These are phyloP conservation scores for Collybiopsis luxurians DNA, from an alignment of 768 basidiomycete genomes.

Conservation along the genomic window DNA sequence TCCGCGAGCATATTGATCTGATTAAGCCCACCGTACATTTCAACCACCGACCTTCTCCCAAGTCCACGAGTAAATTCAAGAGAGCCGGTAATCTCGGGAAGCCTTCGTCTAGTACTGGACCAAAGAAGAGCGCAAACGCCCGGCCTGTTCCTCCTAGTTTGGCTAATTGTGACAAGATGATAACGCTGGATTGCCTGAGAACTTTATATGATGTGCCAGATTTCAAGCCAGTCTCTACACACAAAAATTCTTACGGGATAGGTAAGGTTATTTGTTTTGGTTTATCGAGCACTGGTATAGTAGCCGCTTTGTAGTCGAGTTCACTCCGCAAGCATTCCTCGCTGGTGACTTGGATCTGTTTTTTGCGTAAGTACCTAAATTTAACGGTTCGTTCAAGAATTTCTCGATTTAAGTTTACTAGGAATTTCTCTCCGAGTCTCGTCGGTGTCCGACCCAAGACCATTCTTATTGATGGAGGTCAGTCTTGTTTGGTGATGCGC, in stretches of 20 bases:
- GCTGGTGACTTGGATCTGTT: slow-evolving; percentile 28
- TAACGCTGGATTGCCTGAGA: slow-evolving; percentile 38
- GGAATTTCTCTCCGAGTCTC: slow-evolving; percentile 32
- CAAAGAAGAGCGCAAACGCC: slow-evolving; percentile 19
- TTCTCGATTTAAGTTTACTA: neutral
- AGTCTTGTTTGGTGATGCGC: no score
- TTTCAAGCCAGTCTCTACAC: slow-evolving; percentile 25
- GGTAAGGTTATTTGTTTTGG: slow-evolving; percentile 16
- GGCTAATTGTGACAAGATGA: slow-evolving; percentile 30
- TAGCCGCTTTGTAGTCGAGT: slow-evolving; percentile 27
- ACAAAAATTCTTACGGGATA: slow-evolving; percentile 37
- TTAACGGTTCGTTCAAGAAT: neutral
- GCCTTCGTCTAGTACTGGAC: slow-evolving; percentile 10
- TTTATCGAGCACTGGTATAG: neutral
- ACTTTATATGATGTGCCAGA: slow-evolving; percentile 31
- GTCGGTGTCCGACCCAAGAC: slow-evolving; percentile 29
- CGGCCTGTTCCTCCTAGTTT: slow-evolving; percentile 13
- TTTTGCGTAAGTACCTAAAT: slow-evolving; percentile 1
- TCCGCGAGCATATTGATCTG: slow-evolving; percentile 37
- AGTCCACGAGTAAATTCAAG: slow-evolving; percentile 11
- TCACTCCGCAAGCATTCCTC: slow-evolving; percentile 37
- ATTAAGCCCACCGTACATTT: slow-evolving; percentile 46
- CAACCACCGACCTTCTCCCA: slow-evolving; percentile 16
- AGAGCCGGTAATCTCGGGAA: slow-evolving; percentile 15
- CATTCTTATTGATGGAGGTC: slow-evolving; percentile 34